Percentiles rank a stretch among this genome's conserved stretches.
phyloP scores from a whole-genome alignment of 169 alveolate genomes.

The Neospora caninum region DNA sequence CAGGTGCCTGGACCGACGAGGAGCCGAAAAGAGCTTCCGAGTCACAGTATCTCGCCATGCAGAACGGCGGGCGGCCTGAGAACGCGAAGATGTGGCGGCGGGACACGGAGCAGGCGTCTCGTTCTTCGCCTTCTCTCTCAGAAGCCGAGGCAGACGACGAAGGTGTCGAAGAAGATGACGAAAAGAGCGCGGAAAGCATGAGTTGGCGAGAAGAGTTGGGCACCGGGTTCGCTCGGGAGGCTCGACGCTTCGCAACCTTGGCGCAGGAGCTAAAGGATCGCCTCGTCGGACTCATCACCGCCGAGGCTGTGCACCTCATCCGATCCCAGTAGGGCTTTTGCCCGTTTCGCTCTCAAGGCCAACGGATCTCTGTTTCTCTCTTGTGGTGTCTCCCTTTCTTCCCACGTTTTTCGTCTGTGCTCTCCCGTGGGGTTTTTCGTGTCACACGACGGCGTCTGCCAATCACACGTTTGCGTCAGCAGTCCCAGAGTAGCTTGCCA shows the following conservation, averaged over 20 bases:
- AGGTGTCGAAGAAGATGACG: neutral
- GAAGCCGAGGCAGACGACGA: neutral
- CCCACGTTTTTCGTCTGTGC: too few relatives aligned
- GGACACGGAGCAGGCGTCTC: neutral
- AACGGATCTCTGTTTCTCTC: too few relatives aligned
- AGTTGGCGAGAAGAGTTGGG: neutral
- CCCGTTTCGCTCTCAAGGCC: neutral
- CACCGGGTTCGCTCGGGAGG: neutral
- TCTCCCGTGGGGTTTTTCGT: too few relatives aligned
- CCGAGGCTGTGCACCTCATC: neutral
- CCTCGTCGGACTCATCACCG: constrained; percentile 15
- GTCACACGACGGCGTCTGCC: too few relatives aligned
- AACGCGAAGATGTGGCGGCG: neutral
- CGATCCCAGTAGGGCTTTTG: neutral
- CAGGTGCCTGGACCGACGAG: neutral
- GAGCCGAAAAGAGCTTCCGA: neutral
- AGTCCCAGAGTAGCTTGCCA: too few relatives aligned
- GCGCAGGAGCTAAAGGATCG: neutral
- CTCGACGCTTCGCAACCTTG: neutral
- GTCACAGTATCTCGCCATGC: too few relatives aligned
- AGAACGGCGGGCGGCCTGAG: neutral
- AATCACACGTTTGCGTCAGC: too few relatives aligned
- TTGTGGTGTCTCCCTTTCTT: too few relatives aligned
- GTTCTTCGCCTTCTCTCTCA: neutral
- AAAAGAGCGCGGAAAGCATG: neutral